Conservation (phyloP, 371 early-diverging fungal species). For the Funneliformis caledonium region DNA sequence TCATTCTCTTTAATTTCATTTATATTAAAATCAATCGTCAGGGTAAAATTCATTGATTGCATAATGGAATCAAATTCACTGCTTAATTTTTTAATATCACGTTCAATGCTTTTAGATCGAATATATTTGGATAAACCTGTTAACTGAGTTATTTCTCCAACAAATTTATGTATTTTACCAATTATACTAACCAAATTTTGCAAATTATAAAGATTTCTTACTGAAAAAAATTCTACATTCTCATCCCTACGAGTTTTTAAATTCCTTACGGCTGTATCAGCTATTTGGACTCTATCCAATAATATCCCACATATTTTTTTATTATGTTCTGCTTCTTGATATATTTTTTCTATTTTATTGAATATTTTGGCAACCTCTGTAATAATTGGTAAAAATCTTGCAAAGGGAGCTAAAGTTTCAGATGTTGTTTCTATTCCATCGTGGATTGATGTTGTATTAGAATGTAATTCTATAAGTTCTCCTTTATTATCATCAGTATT, state of each 20-base stretch:
- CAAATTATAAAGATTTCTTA: neutral
- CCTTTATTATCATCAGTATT: too few species aligned
- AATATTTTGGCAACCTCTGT: neutral
- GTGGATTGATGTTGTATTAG: too few species aligned
- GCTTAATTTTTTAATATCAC: neutral
- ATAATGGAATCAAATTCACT: constrained; percentile 9
- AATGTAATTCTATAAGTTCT: too few species aligned
- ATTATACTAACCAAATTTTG: neutral
- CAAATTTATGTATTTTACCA: constrained; percentile 14
- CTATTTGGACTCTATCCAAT: too few species aligned
- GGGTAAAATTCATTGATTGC: too few species aligned
- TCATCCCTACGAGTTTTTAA: constrained; percentile 9
- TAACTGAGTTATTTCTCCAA: constrained; percentile 19
- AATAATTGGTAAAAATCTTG: neutral
- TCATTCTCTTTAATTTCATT: neutral
- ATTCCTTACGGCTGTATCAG: constrained; percentile 16
- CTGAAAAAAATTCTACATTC: neutral
- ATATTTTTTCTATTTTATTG: neutral
- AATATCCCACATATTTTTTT: too few species aligned
- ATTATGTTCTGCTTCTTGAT: neutral
- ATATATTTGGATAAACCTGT: neutral
- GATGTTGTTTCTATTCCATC: too few species aligned
- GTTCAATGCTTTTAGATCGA: neutral
- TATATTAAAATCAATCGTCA: too few species aligned
- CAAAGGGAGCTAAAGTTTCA: neutral